Evolutionary conservation across 352 stramenopile species (phyloP).

Genomic region (Plasmopara viticola): DNA sequence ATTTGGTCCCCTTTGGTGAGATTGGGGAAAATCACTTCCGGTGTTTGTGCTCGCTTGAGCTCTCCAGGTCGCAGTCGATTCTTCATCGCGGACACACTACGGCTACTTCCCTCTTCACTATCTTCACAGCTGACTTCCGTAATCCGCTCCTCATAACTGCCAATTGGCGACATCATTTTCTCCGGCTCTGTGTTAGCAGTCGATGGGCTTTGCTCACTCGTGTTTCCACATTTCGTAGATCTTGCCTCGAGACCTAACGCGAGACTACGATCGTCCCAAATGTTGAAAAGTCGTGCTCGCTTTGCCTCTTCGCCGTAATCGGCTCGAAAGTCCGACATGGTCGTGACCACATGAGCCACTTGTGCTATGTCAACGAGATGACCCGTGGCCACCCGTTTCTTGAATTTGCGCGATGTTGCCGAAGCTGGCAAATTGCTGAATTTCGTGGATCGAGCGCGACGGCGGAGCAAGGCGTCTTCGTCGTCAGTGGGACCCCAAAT

Average conservation of each 20-base stretch:
- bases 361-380: constrained; percentile 63
- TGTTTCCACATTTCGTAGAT: constrained; percentile 6
- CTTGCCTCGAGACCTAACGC: constrained; percentile 16
- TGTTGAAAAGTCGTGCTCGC: constrained; percentile 30
- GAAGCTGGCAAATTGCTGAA: constrained; percentile 15
- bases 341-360: constrained; percentile 66
- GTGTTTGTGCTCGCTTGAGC: constrained; percentile 25
- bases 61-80: constrained; percentile 16
- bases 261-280: constrained; percentile 45
- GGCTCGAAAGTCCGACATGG: constrained; percentile 55
- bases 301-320: constrained; percentile 44
- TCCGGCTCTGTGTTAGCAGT: constrained; percentile 31
- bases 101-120: constrained; percentile 29
- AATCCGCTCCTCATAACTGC: constrained; percentile 33
- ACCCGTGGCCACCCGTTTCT: constrained; percentile 30
- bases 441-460: constrained; percentile 19
- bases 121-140: constrained; percentile 42
- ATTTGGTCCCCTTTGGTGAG: background rate
- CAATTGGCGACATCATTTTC: constrained; percentile 39
- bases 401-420: constrained; percentile 19
- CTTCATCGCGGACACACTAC: constrained; percentile 13
- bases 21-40: constrained; percentile 25
- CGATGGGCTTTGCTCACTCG: constrained; percentile 19
- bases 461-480: constrained; percentile 19
- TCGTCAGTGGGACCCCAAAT: constrained; percentile 40